Evolutionary conservation across 495 filamentous ascomycete species (phyloP), one percentile per base, ranked within the genome.

Genomic region (Podospora sp.): DNA sequence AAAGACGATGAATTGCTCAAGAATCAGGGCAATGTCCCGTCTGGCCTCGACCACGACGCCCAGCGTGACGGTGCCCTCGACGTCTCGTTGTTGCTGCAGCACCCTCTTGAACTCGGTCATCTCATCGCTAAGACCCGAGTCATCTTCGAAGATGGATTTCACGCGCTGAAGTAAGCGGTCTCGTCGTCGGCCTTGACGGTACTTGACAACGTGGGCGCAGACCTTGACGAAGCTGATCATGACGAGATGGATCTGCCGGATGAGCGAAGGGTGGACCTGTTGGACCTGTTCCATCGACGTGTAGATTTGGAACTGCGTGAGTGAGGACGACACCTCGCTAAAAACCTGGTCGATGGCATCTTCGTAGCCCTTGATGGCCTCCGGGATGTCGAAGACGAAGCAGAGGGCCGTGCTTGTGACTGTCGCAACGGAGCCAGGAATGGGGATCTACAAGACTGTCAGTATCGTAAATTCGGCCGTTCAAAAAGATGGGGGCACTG

Each of bases 311-410:
- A 69, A 69, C 53, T 69, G 67, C 27, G 67, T 62, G 9, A 69
- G 67, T 21, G 63, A 33, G 9, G 67, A 62, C 9, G 29, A 33
- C 8, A 33, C 29, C 8, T 33, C 29, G 29, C 29, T 51, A 25
- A 70, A 70, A 6, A 66, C 64, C 40, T 66, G 46, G 29, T 67
- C 22, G 7, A 70, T 50, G 27, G 68, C 59, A 16, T 70, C 55
- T 7, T 67, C 40, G 59, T 67, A 70, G 8, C 59, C 68, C 22
- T 70, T 35, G 49, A 70, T 70, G 1, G 35, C 29, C 26, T 58
- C 22, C 0, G 68, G 68, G 14, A 70, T 70, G 50, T 66, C 64
- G 49, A 70, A 67, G 18, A 67, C 68, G 50, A 70, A 70, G 29
- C 24, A 66, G 22, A 70, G 56, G 2, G 64, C 68, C 4, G 16